Base-by-base conservation (phyloP, 2,329 filamentous ascomycete genomes). In the Neoascochyta sp. region DNA sequence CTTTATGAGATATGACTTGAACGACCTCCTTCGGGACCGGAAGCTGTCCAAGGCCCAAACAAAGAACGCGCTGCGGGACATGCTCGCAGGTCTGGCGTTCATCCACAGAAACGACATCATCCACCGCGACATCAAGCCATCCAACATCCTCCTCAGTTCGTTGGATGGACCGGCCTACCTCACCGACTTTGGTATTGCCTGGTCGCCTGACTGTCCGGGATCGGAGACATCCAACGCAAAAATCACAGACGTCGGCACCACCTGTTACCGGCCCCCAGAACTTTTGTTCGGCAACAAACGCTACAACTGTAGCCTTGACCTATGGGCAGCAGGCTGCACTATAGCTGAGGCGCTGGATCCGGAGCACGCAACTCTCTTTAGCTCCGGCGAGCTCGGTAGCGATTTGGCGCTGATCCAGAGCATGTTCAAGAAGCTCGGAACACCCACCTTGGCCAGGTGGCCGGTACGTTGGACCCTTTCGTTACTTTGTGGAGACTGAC, bases 91-190 rank as follows among this genome's bases (percentile, higher is more conserved):
- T 5, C 73, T 98, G 2, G 66, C 66, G 2, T 74, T 84, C 47
- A 69, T 95, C 2, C 92, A 98, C 57, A 47, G 61, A 6, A 66
- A 78, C 14, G 83, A 79, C 6, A 88, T 98, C 35, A 83, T 98
- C 32, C 92, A 98, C 60, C 81, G 92, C 34, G 92, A 98, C 55
- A 69, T 98, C 56, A 98, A 98, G 55, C 92, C 92, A 1, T 88
- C 87, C 0, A 94, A 95, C 30, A 74, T 98, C 19, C 70, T 95
- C 7, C 73, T 95, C 24, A 68, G 74, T 22, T 78, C 81, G 0
- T 67, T 74, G 0, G 67, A 74, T 5, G 85, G 84, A 0, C 83
- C 86, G 4, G 86, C 85, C 3, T 84, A 81, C 47, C 72, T 98
- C 3, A 80, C 86, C 19, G 92, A 98, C 61, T 96, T 98, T 65